Conservation (phyloP, 2,329 filamentous ascomycete species). For the Claviceps arundinis region DNA sequence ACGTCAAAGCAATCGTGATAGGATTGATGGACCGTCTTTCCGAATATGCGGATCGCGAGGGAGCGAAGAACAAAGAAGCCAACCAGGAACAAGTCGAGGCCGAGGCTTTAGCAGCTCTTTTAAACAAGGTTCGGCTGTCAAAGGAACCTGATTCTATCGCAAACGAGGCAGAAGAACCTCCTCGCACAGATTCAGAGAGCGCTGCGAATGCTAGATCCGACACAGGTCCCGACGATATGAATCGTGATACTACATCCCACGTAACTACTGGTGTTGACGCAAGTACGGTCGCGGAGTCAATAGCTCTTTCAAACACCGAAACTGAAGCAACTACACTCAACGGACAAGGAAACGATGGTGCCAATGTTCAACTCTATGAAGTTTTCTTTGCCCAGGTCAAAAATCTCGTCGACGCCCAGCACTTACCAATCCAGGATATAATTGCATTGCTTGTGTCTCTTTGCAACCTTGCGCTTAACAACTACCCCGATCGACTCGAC, state of each 20-base stretch:
- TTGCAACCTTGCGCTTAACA: constrained; percentile 84
- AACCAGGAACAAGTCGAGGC: constrained; percentile 69
- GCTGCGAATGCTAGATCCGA: constrained; percentile 18
- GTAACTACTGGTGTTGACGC: constrained; percentile 17
- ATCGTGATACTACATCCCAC: constrained; percentile 5
- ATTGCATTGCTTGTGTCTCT: constrained; percentile 90
- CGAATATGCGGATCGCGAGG: constrained; percentile 83
- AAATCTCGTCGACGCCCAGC: constrained; percentile 80
- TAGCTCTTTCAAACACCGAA: constrained; percentile 29
- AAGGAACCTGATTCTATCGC: constrained; percentile 30
- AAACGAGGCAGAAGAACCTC: constrained; percentile 12
- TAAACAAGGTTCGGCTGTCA: constrained; percentile 64
- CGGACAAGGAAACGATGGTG: constrained; percentile 29
- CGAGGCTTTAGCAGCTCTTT: constrained; percentile 62
- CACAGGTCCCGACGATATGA: constrained; percentile 18
- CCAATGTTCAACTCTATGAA: constrained; percentile 82
- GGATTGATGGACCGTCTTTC: constrained; percentile 94
- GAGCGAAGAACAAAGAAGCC: constrained; percentile 55
- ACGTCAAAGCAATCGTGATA: constrained; percentile 95
- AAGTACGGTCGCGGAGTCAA: constrained; percentile 17
- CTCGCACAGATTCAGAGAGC: constrained; percentile 23
- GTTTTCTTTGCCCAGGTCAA: constrained; percentile 96
- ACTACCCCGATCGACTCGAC: constrained; percentile 84
- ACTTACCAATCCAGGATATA: constrained; percentile 85
- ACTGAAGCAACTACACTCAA: constrained; percentile 36